Conservation (phyloP, 2,329 filamentous ascomycete species). For the Onygenales sp. region DNA sequence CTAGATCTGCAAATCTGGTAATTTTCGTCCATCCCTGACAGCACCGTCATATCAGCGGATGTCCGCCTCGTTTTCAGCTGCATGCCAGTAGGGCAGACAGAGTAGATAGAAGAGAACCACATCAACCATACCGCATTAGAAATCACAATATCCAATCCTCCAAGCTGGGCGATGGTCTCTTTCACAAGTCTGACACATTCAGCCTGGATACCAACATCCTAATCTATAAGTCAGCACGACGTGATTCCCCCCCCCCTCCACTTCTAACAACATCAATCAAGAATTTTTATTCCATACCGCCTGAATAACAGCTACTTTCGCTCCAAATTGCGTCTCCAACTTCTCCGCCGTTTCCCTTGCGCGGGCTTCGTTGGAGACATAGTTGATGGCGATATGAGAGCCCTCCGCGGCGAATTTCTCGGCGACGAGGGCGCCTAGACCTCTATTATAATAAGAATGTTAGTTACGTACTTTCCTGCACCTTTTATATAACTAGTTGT, state of each 20-base stretch:
- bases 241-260: not conserved
- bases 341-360: constrained; percentile 51
- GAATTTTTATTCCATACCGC: constrained; percentile 40
- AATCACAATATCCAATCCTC: constrained; percentile 66
- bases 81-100: not conserved
- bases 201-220: constrained; percentile 52
- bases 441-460: constrained; percentile 38
- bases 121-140: constrained; percentile 54
- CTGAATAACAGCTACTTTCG: constrained; percentile 48
- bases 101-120: not conserved
- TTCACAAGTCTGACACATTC: constrained; percentile 53
- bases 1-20: constrained; percentile 46
- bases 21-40: constrained; percentile 54
- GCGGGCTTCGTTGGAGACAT: constrained; percentile 50
- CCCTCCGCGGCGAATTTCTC: constrained; percentile 60
- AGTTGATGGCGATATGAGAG: constrained; percentile 65
- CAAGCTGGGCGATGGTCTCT: constrained; percentile 51
- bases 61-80: not conserved
- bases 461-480: not conserved
- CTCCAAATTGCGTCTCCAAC: constrained; percentile 42
- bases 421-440: constrained; percentile 60
- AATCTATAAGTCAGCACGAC: constrained; percentile 4
- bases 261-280: not conserved
- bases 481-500: not conserved
- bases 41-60: not conserved